Conservation (phyloP, 805 yeast genomes). For the Candida palmyrensis region DNA sequence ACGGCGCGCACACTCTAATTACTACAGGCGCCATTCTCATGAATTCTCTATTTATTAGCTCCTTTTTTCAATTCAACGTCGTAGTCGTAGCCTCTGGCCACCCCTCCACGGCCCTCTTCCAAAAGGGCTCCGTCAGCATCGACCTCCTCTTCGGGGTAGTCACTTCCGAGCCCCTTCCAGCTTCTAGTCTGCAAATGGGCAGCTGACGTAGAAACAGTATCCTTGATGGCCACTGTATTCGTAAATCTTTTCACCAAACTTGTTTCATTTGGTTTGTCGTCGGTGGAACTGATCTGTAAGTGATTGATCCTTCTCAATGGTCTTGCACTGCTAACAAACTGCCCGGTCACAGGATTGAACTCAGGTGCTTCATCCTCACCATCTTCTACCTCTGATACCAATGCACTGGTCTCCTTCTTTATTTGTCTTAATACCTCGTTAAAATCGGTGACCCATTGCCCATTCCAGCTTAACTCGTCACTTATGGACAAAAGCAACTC, state of each 20-base stretch:
- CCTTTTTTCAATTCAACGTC: no score
- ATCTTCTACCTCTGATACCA: conserved; percentile 31
- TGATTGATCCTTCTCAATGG: conserved; percentile 71
- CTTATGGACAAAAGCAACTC: conserved; percentile 79
- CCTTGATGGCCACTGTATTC: conserved; percentile 57
- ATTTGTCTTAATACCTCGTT: conserved; percentile 43
- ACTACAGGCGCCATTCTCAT: no score
- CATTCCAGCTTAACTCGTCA: conserved; percentile 82
- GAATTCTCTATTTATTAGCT: neutral
- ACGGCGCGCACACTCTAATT: no score
- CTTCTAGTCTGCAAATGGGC: conserved; percentile 59
- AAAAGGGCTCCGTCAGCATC: conserved; percentile 54
- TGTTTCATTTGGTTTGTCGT: conserved; percentile 9
- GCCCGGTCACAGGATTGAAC: conserved; percentile 87
- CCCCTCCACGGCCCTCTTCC: conserved; percentile 81
- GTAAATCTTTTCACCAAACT: conserved; percentile 55
- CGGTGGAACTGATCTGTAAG: conserved; percentile 50
- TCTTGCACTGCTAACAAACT: conserved; percentile 57
- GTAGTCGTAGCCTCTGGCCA: conserved; percentile 78
- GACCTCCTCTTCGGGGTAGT: conserved; percentile 39
- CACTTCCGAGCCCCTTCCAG: conserved; percentile 94
- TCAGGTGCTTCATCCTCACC: conserved; percentile 59
- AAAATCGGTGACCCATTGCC: conserved; percentile 87
- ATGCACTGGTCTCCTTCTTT: conserved; percentile 2
- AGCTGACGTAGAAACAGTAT: conserved; percentile 89